These are phyloP conservation scores for Salix dunnii DNA, from an alignment of 345 rosid species.

Conservation along the genomic window DNA sequence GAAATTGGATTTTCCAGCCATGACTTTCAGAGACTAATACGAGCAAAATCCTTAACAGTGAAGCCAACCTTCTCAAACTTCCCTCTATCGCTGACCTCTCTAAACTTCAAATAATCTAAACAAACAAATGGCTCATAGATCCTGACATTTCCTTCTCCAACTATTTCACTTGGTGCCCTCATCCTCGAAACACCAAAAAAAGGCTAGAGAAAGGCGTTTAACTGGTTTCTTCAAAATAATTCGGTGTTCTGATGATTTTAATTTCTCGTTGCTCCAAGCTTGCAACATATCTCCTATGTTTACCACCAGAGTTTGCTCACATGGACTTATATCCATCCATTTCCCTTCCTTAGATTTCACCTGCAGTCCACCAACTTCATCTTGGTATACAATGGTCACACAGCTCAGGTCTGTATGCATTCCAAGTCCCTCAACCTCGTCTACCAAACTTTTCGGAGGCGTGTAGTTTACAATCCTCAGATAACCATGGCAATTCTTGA, in stretches of 20 bases:
- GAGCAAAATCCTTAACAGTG: constrained; percentile 45
- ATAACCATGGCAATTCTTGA: constrained; percentile 40
- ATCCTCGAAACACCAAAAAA: constrained; percentile 46
- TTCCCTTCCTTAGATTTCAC: constrained; percentile 41
- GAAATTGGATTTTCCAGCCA: not conserved
- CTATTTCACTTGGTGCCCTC: constrained; percentile 34
- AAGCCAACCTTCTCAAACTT: constrained; percentile 44
- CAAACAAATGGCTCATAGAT: constrained; percentile 38
- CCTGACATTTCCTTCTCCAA: constrained; percentile 21
- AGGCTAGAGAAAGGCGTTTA: constrained; percentile 33
- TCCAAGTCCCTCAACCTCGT: constrained; percentile 40
- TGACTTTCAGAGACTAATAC: constrained; percentile 8
- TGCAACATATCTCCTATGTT: constrained; percentile 45
- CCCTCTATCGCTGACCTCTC: constrained; percentile 35
- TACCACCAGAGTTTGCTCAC: constrained; percentile 35
- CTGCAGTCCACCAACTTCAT: constrained; percentile 37
- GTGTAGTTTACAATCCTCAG: constrained; percentile 37
- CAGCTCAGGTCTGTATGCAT: constrained; percentile 51
- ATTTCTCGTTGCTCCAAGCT: constrained; percentile 45
- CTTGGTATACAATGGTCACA: constrained; percentile 39
- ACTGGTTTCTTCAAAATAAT: constrained; percentile 27
- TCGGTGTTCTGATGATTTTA: constrained; percentile 38
- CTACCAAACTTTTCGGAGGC: constrained; percentile 20
- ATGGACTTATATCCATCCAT: constrained; percentile 40
- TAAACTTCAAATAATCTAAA: constrained; percentile 36